Evolutionary conservation across 1,139 yeast species (phyloP).

Genomic region (Trichomonascaceae sp.): DNA sequence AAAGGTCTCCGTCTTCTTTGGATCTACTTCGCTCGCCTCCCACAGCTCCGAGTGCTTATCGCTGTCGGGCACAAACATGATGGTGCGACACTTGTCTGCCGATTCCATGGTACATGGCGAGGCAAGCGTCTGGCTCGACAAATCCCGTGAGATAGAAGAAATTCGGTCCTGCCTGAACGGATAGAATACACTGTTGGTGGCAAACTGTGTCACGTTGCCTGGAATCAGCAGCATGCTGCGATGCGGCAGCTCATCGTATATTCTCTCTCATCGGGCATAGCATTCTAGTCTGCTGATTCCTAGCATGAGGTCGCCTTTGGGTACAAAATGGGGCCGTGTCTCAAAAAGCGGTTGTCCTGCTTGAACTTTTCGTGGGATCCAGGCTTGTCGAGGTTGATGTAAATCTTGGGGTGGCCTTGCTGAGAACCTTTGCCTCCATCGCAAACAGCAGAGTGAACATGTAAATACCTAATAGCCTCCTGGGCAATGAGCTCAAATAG

Average conservation of each 20-base stretch:
- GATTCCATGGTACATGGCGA: conserved; percentile 48
- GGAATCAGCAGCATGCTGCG: conserved; percentile 60
- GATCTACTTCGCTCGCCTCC: conserved; percentile 57
- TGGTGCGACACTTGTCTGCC: conserved; percentile 35
- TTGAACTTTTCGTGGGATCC: conserved; percentile 42
- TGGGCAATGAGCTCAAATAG: conserved; percentile 70
- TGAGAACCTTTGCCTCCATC: conserved; percentile 69
- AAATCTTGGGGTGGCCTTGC: conserved; percentile 71
- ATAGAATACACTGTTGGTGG: conserved; percentile 83
- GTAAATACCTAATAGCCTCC: conserved; percentile 57
- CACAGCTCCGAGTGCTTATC: conserved; percentile 69
- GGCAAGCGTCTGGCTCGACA: conserved; percentile 81
- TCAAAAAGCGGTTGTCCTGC: conserved; percentile 84
- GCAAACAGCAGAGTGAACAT: conserved; percentile 60
- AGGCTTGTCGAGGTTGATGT: conserved; percentile 67
- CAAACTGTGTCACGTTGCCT: conserved; percentile 60
- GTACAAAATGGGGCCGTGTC: conserved; percentile 65
- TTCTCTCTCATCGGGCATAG: conserved; percentile 47
- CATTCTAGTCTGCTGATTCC: conserved; percentile 80
- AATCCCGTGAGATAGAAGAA: conserved; percentile 82
- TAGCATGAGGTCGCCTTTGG: conserved; percentile 71
- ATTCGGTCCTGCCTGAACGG: conserved; percentile 89
- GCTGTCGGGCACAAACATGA: conserved; percentile 75
- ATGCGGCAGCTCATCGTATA: conserved; percentile 47
- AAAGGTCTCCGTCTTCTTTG: conserved; percentile 30